phyloP scores from a whole-genome alignment of 1,139 yeast genomes.

The Williopsis jadinii region DNA sequence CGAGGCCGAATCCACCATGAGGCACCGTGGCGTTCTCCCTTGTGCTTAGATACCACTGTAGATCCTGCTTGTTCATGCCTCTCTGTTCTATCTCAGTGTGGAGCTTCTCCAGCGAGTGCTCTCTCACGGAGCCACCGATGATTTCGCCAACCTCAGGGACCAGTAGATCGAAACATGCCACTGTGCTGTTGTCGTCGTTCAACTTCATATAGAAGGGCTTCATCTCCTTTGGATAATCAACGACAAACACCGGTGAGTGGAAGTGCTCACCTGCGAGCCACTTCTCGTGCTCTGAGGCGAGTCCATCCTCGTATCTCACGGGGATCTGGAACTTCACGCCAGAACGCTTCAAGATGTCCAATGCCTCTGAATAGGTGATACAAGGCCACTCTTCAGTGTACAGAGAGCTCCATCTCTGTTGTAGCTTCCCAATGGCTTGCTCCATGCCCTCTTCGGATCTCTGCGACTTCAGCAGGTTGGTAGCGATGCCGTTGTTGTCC shows the following conservation, averaged over 20 bases:
- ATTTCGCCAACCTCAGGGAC: constrained; percentile 93
- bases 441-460: constrained; percentile 33
- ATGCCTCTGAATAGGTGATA: constrained; percentile 71
- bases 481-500: constrained; percentile 30
- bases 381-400: constrained; percentile 48
- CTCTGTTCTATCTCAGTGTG: constrained; percentile 41
- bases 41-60: constrained; percentile 76
- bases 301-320: constrained; percentile 63
- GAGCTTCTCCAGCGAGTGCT: constrained; percentile 49
- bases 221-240: constrained; percentile 71
- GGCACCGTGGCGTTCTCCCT: constrained; percentile 79
- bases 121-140: constrained; percentile 93
- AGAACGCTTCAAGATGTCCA: constrained; percentile 40
- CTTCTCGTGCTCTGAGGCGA: constrained; percentile 86
- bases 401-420: constrained; percentile 27
- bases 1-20: constrained; percentile 97
- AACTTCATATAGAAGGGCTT: constrained; percentile 92
- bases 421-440: constrained; percentile 20
- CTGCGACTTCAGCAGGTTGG: constrained; percentile 35
- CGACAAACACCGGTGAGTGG: constrained; percentile 76
- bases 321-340: constrained; percentile 26
- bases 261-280: constrained; percentile 72
- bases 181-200: constrained; percentile 44
- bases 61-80: constrained; percentile 48
- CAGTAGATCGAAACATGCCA: constrained; percentile 82